Conservation (phyloP, 129 eudicot genomes). For the Tagetes patula region DNA sequence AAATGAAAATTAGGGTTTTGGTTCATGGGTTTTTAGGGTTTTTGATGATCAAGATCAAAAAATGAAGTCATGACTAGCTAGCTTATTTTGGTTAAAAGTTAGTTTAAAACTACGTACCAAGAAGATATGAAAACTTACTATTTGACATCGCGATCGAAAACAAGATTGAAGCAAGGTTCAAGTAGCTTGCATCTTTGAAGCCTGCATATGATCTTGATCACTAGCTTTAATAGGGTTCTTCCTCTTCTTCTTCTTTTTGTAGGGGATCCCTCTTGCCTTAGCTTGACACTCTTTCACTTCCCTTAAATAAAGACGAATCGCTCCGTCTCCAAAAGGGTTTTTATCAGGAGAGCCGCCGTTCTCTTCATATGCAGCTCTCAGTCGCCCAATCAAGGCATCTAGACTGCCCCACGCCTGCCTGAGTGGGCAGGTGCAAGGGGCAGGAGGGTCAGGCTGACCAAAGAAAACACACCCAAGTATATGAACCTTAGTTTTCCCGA, state of each 20-base stretch:
- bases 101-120: neutral
- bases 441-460: conserved; percentile 93
- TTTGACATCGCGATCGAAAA: conserved; percentile 21
- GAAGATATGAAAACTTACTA: conserved; percentile 30
- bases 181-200: conserved; percentile 41
- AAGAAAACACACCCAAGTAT: conserved; percentile 69
- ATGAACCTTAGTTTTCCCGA: conserved; percentile 88
- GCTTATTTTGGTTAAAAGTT: conserved; percentile 3
- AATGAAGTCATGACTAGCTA: neutral
- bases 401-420: conserved; percentile 96
- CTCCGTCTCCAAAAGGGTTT: conserved; percentile 76
- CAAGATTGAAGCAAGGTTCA: conserved; percentile 26
- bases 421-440: conserved; percentile 85
- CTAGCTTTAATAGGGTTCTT: conserved; percentile 39
- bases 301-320: conserved; percentile 64
- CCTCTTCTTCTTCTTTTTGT: conserved; percentile 78
- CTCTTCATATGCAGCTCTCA: conserved; percentile 85
- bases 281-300: conserved; percentile 88
- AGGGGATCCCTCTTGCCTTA: conserved; percentile 66
- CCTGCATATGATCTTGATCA: conserved; percentile 31
- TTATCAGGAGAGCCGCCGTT: conserved; percentile 72
- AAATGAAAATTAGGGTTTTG: conserved; percentile 29
- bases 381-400: conserved; percentile 77
- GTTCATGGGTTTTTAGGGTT: conserved; percentile 36
- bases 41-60: neutral